phyloP scores from a whole-genome alignment of 495 filamentous ascomycete species.

The Glonium stellatum region DNA sequence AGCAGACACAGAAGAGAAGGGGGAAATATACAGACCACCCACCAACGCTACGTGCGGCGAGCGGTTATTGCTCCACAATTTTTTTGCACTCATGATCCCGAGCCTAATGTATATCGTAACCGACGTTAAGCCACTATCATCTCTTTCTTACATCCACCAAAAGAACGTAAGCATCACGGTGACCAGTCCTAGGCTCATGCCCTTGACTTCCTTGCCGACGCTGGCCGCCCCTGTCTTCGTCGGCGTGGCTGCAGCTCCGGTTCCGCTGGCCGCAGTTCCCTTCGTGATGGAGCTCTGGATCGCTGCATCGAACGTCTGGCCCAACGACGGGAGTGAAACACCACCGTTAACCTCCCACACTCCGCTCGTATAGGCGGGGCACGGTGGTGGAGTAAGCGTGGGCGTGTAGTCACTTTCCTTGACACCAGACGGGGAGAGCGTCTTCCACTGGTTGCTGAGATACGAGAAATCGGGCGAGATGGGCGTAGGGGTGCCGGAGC shows the following conservation, averaged over 20 bases:
- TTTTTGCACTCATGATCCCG: no score
- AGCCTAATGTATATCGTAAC: no score
- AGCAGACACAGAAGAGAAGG: no score
- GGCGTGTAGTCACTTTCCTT: conserved; percentile 56
- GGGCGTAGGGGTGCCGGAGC: conserved; percentile 67
- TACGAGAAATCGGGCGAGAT: conserved; percentile 71
- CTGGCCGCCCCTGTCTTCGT: conserved; percentile 20
- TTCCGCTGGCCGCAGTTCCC: neutral
- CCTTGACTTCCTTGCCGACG: conserved; percentile 11
- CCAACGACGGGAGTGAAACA: conserved; percentile 61
- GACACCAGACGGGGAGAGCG: conserved; percentile 60
- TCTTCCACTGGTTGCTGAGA: conserved; percentile 70
- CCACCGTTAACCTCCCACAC: conserved; percentile 68
- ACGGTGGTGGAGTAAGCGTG: conserved; percentile 55
- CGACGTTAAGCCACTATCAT: no score
- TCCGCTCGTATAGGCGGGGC: conserved; percentile 60
- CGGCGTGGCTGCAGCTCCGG: conserved; percentile 1
- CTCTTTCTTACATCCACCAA: conserved; percentile 21
- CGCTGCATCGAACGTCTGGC: conserved; percentile 37
- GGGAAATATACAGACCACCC: no score
- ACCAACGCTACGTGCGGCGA: no score
- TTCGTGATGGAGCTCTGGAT: conserved; percentile 8
- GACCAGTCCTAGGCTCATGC: conserved; percentile 22
- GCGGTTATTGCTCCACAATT: no score
- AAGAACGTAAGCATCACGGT: conserved; percentile 21